Conservation (phyloP, 2,329 filamentous ascomycete species). For the Dissoconium aciculare region DNA sequence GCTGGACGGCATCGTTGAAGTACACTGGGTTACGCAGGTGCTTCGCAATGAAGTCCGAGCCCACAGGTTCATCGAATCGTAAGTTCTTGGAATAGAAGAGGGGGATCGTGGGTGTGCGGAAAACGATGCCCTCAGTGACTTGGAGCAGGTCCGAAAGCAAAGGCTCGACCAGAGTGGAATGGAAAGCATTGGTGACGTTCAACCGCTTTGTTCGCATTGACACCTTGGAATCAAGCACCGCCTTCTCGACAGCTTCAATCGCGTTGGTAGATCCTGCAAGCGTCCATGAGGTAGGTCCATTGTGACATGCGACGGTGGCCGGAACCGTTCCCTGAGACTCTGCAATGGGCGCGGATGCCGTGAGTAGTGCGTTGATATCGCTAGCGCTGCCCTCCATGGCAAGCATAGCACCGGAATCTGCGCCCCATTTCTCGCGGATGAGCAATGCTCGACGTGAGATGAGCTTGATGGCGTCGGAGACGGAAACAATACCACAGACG, state of each 20-base stretch:
- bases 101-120: conserved; percentile 2
- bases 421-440: conserved; percentile 3
- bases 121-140: too few species aligned
- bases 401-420: conserved; percentile 8
- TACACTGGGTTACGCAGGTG: conserved; percentile 7
- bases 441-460: conserved; percentile 5
- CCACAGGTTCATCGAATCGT: too few species aligned
- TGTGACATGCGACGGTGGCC: conserved; percentile 9
- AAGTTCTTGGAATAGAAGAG: too few species aligned
- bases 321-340: too few species aligned
- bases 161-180: conserved; percentile 8
- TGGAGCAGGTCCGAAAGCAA: conserved; percentile 3
- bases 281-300: conserved; percentile 5
- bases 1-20: conserved; percentile 5
- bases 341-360: too few species aligned
- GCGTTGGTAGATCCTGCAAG: conserved; percentile 3
- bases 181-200: conserved; percentile 7
- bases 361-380: background rate
- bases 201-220: background rate
- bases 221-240: conserved; percentile 3
- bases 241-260: conserved; percentile 1
- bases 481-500: conserved; percentile 4
- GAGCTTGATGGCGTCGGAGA: conserved; percentile 6
- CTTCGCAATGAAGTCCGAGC: conserved; percentile 1
- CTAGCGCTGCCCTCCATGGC: conserved; percentile 4